A percentile compares a stretch with the other conserved stretches of the same genome.
Conservation (phyloP, 2,329 filamentous ascomycete species). For the Pseudocercospora cruenta region DNA sequence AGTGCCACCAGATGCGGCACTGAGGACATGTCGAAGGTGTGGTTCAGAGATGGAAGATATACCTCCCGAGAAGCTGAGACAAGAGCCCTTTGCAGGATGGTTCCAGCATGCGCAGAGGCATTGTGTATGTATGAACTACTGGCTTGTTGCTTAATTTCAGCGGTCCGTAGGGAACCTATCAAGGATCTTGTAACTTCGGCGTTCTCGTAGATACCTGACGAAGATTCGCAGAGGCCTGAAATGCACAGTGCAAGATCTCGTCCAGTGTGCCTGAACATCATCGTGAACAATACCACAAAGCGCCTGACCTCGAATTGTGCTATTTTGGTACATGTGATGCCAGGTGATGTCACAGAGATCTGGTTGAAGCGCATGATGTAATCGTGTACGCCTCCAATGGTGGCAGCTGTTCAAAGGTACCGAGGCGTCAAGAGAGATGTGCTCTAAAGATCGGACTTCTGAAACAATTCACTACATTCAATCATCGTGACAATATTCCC, state of each 20-base stretch:
- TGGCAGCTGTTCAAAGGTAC: neutral
- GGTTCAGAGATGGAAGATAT: conserved; percentile 53
- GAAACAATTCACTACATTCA: too few species aligned
- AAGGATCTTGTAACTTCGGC: neutral
- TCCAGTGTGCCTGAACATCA: neutral
- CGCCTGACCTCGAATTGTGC: neutral
- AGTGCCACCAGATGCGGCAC: conserved; percentile 38
- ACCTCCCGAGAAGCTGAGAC: conserved; percentile 27
- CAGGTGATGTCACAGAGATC: conserved; percentile 8
- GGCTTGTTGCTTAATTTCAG: conserved; percentile 27
- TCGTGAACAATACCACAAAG: too few species aligned
- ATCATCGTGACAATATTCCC: too few species aligned
- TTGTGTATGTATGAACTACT: conserved; percentile 38
- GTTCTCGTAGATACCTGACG: too few species aligned
- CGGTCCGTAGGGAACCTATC: neutral
- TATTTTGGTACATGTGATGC: neutral
- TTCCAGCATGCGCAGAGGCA: conserved; percentile 36
- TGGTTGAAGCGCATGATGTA: neutral
- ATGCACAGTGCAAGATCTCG: neutral
- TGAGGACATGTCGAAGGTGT: conserved; percentile 51
- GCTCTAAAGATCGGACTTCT: neutral
- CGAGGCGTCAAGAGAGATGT: neutral
- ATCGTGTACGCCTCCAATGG: neutral
- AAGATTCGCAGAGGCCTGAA: too few species aligned
- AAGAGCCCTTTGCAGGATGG: conserved; percentile 31